Percentiles rank a stretch among this genome's conserved stretches.
Conservation (phyloP, 495 filamentous ascomycete species). For the Aspergillus sclerotiicarbonarius region DNA sequence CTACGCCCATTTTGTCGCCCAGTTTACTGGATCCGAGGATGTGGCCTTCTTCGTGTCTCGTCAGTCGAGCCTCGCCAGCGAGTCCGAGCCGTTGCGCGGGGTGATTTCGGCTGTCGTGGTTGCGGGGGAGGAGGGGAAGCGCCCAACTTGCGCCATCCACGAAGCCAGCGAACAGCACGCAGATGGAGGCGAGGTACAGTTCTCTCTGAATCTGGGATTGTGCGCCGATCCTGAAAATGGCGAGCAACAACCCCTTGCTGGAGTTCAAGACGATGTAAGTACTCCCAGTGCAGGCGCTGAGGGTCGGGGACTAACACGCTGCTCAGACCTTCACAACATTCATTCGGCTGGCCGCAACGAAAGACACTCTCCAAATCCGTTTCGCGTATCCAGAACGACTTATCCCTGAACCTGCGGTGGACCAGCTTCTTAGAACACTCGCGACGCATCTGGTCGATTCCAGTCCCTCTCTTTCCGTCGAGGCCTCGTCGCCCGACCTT, state of each 20-base stretch:
- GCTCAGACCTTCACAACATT: constrained; percentile 17
- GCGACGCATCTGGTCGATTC: constrained; percentile 14
- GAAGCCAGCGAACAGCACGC: constrained; percentile 14
- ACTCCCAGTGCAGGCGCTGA: neutral
- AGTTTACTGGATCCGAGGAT: constrained; percentile 24
- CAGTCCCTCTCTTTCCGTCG: constrained; percentile 4
- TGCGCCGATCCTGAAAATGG: constrained; percentile 17
- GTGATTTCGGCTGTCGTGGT: constrained; percentile 17
- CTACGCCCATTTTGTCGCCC: constrained; percentile 23
- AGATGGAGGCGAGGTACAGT: constrained; percentile 22
- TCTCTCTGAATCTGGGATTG: constrained; percentile 18
- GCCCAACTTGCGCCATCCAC: neutral
- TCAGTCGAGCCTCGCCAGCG: constrained; percentile 2
- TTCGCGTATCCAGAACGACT: constrained; percentile 21
- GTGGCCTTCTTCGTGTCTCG: constrained; percentile 20
- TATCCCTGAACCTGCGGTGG: constrained; percentile 18
- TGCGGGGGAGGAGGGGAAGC: neutral
- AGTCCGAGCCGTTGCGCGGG: neutral
- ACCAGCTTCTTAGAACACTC: constrained; percentile 19
- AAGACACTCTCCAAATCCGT: constrained; percentile 9
- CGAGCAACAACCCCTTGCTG: neutral
- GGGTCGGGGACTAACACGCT: neutral
- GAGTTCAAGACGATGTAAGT: constrained; percentile 12
- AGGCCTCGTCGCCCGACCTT: constrained; percentile 9
- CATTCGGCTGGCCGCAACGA: constrained; percentile 2